Evolutionary conservation across 768 basidiomycete species (phyloP).

Genomic region (Sistotremastrum suecicum): DNA sequence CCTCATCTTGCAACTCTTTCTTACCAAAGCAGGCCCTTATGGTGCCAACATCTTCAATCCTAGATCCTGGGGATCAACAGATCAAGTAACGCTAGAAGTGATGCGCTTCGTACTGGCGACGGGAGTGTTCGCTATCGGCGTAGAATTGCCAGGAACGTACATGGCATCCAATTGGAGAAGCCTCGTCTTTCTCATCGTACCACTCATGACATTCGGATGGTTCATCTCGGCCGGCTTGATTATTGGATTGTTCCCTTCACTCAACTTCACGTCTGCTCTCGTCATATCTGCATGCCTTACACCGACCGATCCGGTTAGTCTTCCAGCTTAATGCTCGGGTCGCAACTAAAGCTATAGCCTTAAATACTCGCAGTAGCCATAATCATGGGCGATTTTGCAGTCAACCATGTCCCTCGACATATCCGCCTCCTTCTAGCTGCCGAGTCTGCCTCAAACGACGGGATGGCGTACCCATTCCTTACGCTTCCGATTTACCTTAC

Average conservation of each 20-base stretch:
- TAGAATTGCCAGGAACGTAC: conserved; percentile 81
- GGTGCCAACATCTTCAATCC: conserved; percentile 63
- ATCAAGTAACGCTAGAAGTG: conserved; percentile 68
- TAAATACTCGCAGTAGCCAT: not conserved
- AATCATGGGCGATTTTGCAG: conserved; percentile 44
- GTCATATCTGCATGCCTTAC: conserved; percentile 84
- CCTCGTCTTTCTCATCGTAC: conserved; percentile 54
- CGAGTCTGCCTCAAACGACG: conserved; percentile 93
- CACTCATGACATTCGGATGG: conserved; percentile 83
- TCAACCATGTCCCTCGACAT: conserved; percentile 54
- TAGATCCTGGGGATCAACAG: conserved; percentile 45
- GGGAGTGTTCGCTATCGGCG: conserved; percentile 89
- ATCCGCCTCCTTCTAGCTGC: conserved; percentile 73
- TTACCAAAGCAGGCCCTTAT: conserved; percentile 54
- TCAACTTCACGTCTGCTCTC: conserved; percentile 62
- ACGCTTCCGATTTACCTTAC: conserved; percentile 77
- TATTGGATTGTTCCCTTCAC: conserved; percentile 51
- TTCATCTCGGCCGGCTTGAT: conserved; percentile 61
- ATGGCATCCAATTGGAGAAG: conserved; percentile 67
- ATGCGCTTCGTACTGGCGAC: conserved; percentile 82
- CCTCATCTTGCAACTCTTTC: conserved; percentile 24
- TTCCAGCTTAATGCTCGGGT: not conserved
- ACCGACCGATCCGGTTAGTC: conserved; percentile 78
- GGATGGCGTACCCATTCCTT: conserved; percentile 88
- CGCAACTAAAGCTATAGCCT: conserved; percentile 1